A percentile compares a stretch with the other conserved stretches of the same genome.
These are phyloP conservation scores for Physcia stellaris DNA, from an alignment of 495 filamentous ascomycete genomes.

Conservation along the genomic window DNA sequence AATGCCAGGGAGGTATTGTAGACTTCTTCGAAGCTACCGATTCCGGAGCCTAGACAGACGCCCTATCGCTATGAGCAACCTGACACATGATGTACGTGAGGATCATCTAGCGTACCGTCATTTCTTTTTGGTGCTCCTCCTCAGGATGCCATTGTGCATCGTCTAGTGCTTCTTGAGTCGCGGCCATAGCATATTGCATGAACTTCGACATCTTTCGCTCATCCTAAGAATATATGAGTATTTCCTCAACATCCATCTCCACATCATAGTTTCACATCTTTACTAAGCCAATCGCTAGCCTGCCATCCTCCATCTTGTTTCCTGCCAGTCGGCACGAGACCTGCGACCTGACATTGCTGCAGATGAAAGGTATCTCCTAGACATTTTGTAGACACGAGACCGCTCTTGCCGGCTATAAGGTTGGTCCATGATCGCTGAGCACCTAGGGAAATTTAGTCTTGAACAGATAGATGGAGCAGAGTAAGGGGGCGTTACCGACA, in stretches of 20 bases:
- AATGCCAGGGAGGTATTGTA: conserved; percentile 70
- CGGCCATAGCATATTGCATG: conserved; percentile 80
- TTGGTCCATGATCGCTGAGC: conserved; percentile 66
- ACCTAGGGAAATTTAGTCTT: conserved; percentile 27
- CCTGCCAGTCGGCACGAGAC: conserved; percentile 53
- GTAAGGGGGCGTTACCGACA: conserved; percentile 38
- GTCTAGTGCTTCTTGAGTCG: conserved; percentile 70
- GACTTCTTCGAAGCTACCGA: conserved; percentile 83
- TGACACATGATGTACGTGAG: neutral
- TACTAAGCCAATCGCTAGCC: conserved; percentile 60
- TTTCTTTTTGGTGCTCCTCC: conserved; percentile 46
- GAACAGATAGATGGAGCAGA: neutral
- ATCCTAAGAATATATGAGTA: conserved; percentile 31
- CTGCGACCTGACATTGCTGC: conserved; percentile 75
- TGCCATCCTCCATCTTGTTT: conserved; percentile 51
- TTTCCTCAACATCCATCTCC: neutral
- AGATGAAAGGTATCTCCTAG: conserved; percentile 46
- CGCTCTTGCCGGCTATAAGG: conserved; percentile 65
- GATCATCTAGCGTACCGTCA: conserved; percentile 35
- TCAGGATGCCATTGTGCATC: conserved; percentile 72
- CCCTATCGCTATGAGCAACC: conserved; percentile 31
- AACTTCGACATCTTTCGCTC: conserved; percentile 82
- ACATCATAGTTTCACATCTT: conserved; percentile 27
- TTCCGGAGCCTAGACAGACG: conserved; percentile 89
- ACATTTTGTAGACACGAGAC: conserved; percentile 52